Evolutionary conservation across 2,329 filamentous ascomycete species (phyloP), one percentile per base, ranked within the genome.

Genomic region (Aspergillus neoniger): DNA sequence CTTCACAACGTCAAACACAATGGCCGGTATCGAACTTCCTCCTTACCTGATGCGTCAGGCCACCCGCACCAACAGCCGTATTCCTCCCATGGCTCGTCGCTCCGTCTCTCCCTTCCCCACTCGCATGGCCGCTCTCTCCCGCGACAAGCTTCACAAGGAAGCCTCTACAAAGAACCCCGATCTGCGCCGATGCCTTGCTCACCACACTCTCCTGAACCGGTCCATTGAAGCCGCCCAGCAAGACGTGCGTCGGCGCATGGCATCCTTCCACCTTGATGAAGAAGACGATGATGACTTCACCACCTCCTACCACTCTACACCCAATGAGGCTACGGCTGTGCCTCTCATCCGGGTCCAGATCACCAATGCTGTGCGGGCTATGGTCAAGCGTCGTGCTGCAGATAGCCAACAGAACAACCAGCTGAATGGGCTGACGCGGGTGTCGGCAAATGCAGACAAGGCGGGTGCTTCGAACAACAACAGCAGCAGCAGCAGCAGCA

Each of bases 101-200:
- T 61, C 51, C 14, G 25, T 43, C 17, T 59, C 56, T 5, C 54
- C 60, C 10, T 32, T 59, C 10, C 50, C 61, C 17, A 52, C 56
- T 14, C 61, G 50, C 28, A 64, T 68, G 19, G 66, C 59, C 17
- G 30, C 51, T 7, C 50, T 70, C 28, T 70, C 68, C 4, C 61
- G 62, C 21, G 48, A 62, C 21, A 67, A 68, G 23, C 65, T 70
- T 4, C 50, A 61, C 14, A 44, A 59, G 19, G 65, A 69, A 43
- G 15, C 56, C 5, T 44, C 62, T 2, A 50, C 59, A 2, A 55
- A 60, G n/a, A 64, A 62, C 23, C 68, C 68, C 4, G 63, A 70
- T 51, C 61, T 70, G 10, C 68, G 68, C n/a, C 67, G 67, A n/a
- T 70, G 68, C 28, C 43, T 69, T 5, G 65, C 63, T 48, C 68